phyloP scores from a whole-genome alignment of 2,329 filamentous ascomycete genomes.

The Coniella vitis region DNA sequence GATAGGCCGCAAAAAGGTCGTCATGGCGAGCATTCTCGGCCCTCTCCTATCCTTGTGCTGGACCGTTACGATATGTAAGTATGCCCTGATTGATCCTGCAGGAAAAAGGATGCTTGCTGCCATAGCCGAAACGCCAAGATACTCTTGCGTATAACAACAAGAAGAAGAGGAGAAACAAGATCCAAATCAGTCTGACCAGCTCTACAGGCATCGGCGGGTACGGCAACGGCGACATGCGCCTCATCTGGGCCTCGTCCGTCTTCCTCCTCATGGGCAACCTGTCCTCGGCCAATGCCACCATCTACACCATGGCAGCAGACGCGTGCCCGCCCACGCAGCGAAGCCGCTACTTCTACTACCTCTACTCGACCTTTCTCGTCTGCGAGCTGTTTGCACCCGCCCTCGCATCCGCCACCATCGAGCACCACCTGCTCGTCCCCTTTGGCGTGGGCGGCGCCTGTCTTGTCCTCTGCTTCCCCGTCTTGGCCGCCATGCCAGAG shows the following conservation, averaged over 20 bases:
- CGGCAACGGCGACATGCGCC: constrained; percentile 7
- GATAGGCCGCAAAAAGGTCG: constrained; percentile 13
- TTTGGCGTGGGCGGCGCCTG: constrained; percentile 11
- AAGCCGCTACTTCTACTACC: constrained; percentile 17
- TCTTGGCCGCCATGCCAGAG: constrained; percentile 12
- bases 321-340: constrained; percentile 12
- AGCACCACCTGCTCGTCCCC: constrained; percentile 8
- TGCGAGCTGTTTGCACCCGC: constrained; percentile 15
- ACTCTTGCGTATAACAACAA: too few relatives aligned
- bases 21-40: constrained; percentile 12
- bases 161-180: too few relatives aligned
- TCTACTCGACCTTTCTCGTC: constrained; percentile 16
- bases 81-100: background rate
- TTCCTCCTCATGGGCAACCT: constrained; percentile 16
- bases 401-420: constrained; percentile 11
- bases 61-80: constrained; percentile 10
- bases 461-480: constrained; percentile 9
- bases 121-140: too few relatives aligned
- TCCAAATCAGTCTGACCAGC: too few relatives aligned
- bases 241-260: constrained; percentile 12
- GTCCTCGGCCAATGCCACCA: constrained; percentile 15
- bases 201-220: constrained; percentile 8
- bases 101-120: too few relatives aligned
- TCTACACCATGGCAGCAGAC: constrained; percentile 16
- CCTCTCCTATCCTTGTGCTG: constrained; percentile 12